A percentile compares a stretch with the other conserved stretches of the same genome.
These are phyloP conservation scores for Arbutus unedo DNA, from an alignment of 148 eudicot species.

Conservation along the genomic window DNA sequence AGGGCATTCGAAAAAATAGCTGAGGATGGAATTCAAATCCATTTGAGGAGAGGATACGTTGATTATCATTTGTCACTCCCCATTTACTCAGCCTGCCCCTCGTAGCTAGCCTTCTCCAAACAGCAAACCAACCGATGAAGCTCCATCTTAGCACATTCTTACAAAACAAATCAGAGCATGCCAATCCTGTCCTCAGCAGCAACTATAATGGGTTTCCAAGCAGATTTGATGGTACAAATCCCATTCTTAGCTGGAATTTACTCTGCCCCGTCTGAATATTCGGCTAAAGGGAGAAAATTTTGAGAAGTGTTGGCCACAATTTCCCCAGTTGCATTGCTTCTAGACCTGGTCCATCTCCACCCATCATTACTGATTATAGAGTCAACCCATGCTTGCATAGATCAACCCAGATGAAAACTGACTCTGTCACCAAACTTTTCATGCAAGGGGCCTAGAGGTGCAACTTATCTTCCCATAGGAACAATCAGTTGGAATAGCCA, in stretches of 20 bases:
- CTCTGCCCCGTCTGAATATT: not conserved
- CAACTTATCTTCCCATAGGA: too few relatives aligned
- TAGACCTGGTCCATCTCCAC: not conserved
- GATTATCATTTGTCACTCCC: not conserved
- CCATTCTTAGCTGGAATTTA: not conserved
- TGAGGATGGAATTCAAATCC: not conserved
- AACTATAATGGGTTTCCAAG: not conserved
- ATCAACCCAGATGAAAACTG: too few relatives aligned
- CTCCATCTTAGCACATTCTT: not conserved
- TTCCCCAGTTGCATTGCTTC: not conserved
- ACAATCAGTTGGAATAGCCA: too few relatives aligned
- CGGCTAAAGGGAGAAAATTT: not conserved
- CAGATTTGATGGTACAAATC: not conserved
- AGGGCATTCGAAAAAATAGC: too few relatives aligned
- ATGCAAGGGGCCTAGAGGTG: too few relatives aligned
- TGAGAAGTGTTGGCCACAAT: not conserved
- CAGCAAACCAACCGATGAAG: not conserved
- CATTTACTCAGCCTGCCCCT: not conserved
- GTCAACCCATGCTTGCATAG: too few relatives aligned
- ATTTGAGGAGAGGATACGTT: not conserved
- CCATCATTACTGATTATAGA: not conserved
- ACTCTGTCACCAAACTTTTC: too few relatives aligned
- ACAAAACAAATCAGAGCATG: not conserved
- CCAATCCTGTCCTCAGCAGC: not conserved
- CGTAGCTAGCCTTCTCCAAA: not conserved